Evolutionary conservation across 805 yeast species (phyloP), one percentile per base, ranked within the genome.

Genomic region (Candida ovalis): DNA sequence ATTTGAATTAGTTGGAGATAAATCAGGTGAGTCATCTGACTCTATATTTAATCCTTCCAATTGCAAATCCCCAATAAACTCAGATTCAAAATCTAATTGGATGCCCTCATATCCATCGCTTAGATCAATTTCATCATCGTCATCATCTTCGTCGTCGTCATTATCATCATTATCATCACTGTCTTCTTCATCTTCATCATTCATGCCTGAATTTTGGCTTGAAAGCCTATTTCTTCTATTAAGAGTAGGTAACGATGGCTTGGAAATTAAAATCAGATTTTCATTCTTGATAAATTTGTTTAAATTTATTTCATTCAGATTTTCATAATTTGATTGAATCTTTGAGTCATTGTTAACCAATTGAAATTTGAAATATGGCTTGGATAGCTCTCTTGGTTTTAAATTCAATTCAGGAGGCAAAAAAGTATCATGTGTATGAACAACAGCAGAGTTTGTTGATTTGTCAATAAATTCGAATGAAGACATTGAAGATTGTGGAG

Each of bases 361-460:
- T 38, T 54, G 59, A 44, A 64, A 66, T 48, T 61, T 61, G 53
- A 47, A 66, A 4, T 17, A 7, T 5, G 59, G 55, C 18, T 38
- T 47, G 10, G 48, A 22, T 21, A 60, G 46, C 18, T 63, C 66
- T 2, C 59, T 59, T 4, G 58, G 56, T 38, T 55, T 57, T 40
- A 60, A 63, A 40, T 66, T 62, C 33, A 80, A 58, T 50, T 77
- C 81, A 3, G 79, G 79, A 6, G 80, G 80, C 3, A 58, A 28
- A 21, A 33, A 50, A 45, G 43, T 51, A 4, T 45, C 51, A 18
- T 50, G 58, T 30, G 35, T 50, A 30, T 21, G 32, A 17, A 39
- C 44, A 23, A 68, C 68, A 1, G 47, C 46, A 1, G 56, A 42
- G 13, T 45, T 56, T 19, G 46, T 44, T 13, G 15, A 24, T 9